These are phyloP conservation scores for Zizania palustris DNA, from an alignment of 202 grass and related monocot genomes.

Conservation along the genomic window DNA sequence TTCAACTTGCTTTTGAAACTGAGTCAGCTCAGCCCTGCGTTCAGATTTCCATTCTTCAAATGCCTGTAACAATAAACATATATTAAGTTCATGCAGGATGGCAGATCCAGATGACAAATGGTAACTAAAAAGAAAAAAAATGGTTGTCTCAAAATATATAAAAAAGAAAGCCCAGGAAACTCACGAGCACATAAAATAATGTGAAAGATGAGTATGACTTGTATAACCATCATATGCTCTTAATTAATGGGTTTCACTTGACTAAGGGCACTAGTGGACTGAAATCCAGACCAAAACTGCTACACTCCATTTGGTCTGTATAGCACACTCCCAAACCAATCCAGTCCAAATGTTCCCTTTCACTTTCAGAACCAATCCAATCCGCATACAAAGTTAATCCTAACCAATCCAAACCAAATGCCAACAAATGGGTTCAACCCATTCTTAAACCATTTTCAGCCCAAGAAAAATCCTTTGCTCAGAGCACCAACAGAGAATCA, in stretches of 20 bases:
- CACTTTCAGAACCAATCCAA: too few species aligned
- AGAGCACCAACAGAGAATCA: too few species aligned
- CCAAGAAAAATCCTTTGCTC: too few species aligned
- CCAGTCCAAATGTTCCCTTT: too few species aligned
- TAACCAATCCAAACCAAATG: too few species aligned
- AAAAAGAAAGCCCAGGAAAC: neutral
- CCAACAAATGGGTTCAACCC: too few species aligned
- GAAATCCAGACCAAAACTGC: too few species aligned
- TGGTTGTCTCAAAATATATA: neutral
- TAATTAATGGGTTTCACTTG: neutral
- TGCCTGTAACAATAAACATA: conserved; percentile 44
- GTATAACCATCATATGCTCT: neutral
- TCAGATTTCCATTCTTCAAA: conserved; percentile 83
- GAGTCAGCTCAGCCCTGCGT: conserved; percentile 71
- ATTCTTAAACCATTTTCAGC: too few species aligned
- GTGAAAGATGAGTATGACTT: neutral
- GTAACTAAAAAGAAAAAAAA: conserved; percentile 18
- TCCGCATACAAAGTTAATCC: too few species aligned
- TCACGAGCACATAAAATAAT: neutral
- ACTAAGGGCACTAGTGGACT: neutral
- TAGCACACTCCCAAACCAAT: too few species aligned
- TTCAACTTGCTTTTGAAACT: conserved; percentile 83
- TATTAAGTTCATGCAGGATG: conserved; percentile 25
- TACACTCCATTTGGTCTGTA: too few species aligned
- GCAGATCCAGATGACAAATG: neutral